Conservation (phyloP, 768 basidiomycete genomes). For the Tulasnella sp. region DNA sequence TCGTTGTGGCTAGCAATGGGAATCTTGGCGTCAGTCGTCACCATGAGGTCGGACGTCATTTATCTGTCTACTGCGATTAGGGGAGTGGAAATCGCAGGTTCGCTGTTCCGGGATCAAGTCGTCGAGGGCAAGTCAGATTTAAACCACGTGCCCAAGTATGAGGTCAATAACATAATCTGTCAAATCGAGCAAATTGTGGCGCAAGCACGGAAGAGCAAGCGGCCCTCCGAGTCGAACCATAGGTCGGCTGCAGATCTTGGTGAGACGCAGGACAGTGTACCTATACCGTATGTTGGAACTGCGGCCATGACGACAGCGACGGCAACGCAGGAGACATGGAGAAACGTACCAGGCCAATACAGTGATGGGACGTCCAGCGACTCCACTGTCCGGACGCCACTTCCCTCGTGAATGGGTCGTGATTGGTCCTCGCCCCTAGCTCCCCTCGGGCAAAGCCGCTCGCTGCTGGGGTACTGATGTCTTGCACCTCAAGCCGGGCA, state of each 20-base stretch:
- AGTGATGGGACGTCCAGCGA: not conserved
- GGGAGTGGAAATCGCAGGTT: constrained; percentile 45
- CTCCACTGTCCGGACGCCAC: not conserved
- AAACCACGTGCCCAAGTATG: not conserved
- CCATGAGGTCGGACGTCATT: constrained; percentile 50
- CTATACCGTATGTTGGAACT: constrained; percentile 23
- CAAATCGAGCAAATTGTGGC: not conserved
- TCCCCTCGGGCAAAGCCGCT: too few species aligned
- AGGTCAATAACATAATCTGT: constrained; percentile 2
- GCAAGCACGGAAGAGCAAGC: not conserved
- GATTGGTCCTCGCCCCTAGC: not conserved
- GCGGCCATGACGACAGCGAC: not conserved
- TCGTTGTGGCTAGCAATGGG: constrained; percentile 64
- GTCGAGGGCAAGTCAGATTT: not conserved
- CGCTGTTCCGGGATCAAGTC: not conserved
- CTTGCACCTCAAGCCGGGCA: too few species aligned
- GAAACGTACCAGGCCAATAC: not conserved
- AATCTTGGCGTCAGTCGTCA: constrained; percentile 58
- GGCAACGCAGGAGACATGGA: not conserved
- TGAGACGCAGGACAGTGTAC: constrained; percentile 9
- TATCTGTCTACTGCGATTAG: constrained; percentile 50
- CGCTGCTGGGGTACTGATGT: too few species aligned
- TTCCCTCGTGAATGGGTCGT: not conserved
- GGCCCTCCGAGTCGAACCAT: not conserved
- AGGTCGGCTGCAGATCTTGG: not conserved